phyloP scores from a whole-genome alignment of 345 rosid genomes.

The Hypericum androsaemum region DNA sequence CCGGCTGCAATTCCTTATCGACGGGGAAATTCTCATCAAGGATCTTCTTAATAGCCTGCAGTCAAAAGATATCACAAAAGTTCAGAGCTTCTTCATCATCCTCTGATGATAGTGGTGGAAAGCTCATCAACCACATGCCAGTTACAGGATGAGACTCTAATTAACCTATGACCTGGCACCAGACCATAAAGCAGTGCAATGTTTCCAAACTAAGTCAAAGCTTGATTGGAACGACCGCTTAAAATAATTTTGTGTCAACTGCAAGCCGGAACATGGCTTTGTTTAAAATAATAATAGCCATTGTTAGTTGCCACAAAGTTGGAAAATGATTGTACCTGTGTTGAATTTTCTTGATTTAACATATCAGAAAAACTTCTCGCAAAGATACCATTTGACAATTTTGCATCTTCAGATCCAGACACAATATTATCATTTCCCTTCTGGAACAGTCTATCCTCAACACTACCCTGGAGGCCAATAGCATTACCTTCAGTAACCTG shows the following conservation, averaged over 20 bases:
- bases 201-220: no score
- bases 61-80: constrained; percentile 12
- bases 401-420: constrained; percentile 19
- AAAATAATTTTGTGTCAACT: no score
- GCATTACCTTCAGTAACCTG: constrained; percentile 8
- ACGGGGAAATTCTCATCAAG: constrained; percentile 53
- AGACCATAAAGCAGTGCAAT: no score
- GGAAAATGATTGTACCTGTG: constrained; percentile 41
- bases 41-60: constrained; percentile 66
- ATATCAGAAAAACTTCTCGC: constrained; percentile 19
- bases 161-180: no score
- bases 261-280: no score
- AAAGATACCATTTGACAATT: constrained; percentile 11
- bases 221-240: no score
- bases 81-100: no score
- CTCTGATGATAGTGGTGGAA: no score
- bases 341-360: constrained; percentile 39
- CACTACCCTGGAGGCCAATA: constrained; percentile 9
- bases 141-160: no score
- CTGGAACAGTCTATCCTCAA: constrained; percentile 13
- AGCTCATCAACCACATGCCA: no score
- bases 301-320: not conserved
- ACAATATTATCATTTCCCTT: constrained; percentile 10
- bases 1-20: constrained; percentile 42
- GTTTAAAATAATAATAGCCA: not conserved